These are phyloP conservation scores for Gymnopus androsaceus DNA, from an alignment of 1,284 basidiomycete genomes.

Conservation along the genomic window DNA sequence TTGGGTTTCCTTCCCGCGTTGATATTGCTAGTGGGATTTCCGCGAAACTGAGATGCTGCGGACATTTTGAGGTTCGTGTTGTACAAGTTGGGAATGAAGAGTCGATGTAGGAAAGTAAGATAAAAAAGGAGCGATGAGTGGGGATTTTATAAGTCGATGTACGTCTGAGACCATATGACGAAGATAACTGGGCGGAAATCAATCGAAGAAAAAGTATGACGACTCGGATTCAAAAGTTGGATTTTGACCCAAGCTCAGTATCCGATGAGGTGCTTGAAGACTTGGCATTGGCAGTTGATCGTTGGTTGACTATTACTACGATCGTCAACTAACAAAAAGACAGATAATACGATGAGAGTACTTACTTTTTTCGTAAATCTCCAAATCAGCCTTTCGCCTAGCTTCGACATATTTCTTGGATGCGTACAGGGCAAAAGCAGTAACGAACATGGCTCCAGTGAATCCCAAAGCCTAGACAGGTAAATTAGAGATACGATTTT, in stretches of 20 bases:
- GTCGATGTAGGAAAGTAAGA: neutral
- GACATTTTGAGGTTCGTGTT: slow-evolving; percentile 1
- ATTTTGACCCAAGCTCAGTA: too few relatives aligned
- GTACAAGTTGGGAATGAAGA: neutral
- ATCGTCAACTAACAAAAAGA: too few relatives aligned
- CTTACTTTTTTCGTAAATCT: neutral
- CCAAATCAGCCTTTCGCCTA: neutral
- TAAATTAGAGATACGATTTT: neutral
- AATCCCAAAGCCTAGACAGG: slow-evolving; percentile 1
- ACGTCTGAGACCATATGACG: neutral
- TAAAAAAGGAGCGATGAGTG: neutral
- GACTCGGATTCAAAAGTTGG: neutral
- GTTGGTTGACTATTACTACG: too few relatives aligned
- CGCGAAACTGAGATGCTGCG: neutral
- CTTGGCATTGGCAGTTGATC: too few relatives aligned
- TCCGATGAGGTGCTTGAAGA: too few relatives aligned
- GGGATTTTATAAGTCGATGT: neutral
- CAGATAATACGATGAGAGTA: neutral
- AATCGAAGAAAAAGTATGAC: neutral
- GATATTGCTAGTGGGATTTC: neutral
- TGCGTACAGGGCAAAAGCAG: neutral
- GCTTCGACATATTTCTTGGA: slow-evolving; percentile 4
- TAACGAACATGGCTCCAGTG: slow-evolving; percentile 1
- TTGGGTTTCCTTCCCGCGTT: neutral
- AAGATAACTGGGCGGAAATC: too few relatives aligned